These are phyloP conservation scores for Trebouxia sp. DNA, from an alignment of 139 green algal species.

Conservation along the genomic window DNA sequence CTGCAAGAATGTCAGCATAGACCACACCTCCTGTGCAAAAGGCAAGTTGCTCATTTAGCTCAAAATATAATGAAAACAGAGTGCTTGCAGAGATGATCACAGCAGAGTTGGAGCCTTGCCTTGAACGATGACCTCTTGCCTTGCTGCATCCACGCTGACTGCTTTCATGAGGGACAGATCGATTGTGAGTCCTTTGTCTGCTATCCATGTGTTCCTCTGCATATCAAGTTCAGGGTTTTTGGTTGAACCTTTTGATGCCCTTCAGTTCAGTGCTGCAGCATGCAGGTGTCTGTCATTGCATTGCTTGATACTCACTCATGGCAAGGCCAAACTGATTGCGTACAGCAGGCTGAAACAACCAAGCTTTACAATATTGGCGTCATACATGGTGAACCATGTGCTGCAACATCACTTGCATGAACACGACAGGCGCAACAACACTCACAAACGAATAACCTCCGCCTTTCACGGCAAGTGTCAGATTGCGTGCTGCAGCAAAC, in stretches of 20 bases:
- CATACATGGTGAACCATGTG: background rate
- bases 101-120: background rate
- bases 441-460: background rate
- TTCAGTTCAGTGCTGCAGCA: too few species aligned
- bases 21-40: background rate
- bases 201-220: background rate
- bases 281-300: too few species aligned
- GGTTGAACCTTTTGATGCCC: too few species aligned
- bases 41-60: background rate
- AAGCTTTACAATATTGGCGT: too few species aligned
- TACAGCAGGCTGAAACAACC: too few species aligned
- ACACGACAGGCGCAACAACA: background rate
- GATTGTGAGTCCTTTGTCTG: background rate
- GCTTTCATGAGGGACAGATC: background rate
- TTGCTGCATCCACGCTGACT: background rate
- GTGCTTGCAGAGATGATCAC: background rate
- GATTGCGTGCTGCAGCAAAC: background rate
- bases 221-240: too few species aligned
- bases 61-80: background rate
- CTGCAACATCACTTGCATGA: background rate
- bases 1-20: background rate
- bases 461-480: background rate
- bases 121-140: background rate
- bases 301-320: too few species aligned
- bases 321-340: too few species aligned